Evolutionary conservation across 257 asterid genomes (phyloP).

Genomic region (Solanum ahanhuiri): DNA sequence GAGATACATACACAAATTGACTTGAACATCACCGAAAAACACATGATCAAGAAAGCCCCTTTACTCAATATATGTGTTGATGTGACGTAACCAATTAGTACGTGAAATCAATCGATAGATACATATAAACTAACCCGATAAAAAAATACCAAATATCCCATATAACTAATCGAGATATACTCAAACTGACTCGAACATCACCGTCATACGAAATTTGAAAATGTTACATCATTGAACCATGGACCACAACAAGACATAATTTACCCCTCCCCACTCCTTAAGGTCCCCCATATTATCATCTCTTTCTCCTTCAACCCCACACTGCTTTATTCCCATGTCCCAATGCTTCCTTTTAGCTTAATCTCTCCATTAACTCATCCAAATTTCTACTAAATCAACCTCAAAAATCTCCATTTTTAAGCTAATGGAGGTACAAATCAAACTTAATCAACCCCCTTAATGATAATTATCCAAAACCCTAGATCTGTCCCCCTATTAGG

Average conservation of each 20-base stretch:
- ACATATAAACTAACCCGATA: too few relatives aligned
- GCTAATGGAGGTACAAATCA: not conserved
- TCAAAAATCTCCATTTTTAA: not conserved
- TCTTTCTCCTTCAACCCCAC: constrained; percentile 4
- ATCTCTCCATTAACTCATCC: constrained; percentile 2
- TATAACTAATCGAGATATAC: not conserved
- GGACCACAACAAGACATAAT: not conserved
- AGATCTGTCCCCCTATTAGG: constrained; percentile 53
- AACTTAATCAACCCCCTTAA: not conserved
- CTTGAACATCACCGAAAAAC: not conserved
- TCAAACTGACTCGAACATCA: not conserved
- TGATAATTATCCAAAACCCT: constrained; percentile 55
- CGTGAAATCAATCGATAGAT: accelerated
- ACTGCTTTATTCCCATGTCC: constrained; percentile 27
- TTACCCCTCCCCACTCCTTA: not conserved
- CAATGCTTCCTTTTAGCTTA: constrained; percentile 38
- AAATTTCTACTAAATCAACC: not conserved
- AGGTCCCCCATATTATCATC: not conserved
- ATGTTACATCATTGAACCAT: not conserved
- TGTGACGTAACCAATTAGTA: accelerated
- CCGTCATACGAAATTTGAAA: too few relatives aligned
- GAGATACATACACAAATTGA: not conserved
- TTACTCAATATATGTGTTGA: accelerated
- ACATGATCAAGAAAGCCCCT: not conserved
- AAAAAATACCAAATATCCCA: too few relatives aligned